phyloP scores from a whole-genome alignment of 495 filamentous ascomycete genomes.

The Xylaria intraflava region DNA sequence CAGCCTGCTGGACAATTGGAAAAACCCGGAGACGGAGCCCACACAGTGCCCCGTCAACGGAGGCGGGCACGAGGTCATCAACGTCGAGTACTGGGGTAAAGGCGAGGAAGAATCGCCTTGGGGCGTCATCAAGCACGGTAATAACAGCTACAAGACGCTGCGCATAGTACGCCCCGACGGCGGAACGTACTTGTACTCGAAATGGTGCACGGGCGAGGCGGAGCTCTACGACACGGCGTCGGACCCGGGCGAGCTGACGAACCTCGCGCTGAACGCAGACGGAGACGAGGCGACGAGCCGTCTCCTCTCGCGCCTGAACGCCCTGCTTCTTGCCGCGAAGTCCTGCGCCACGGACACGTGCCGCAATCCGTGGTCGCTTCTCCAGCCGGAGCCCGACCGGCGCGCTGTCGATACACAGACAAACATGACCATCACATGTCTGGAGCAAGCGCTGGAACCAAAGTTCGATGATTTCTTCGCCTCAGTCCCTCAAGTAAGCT shows the following conservation, averaged over 20 bases:
- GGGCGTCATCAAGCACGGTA: constrained; percentile 25
- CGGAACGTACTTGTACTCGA: constrained; percentile 41
- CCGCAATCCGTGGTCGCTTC: constrained; percentile 43
- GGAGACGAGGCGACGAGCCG: not conserved
- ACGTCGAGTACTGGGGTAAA: constrained; percentile 14
- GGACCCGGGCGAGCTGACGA: constrained; percentile 12
- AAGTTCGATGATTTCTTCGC: constrained; percentile 13
- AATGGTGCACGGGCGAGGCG: constrained; percentile 48
- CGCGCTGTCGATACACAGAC: constrained; percentile 4
- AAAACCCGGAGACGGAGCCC: not conserved
- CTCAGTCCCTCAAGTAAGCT: not conserved
- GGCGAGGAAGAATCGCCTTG: constrained; percentile 18
- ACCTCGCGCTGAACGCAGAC: constrained; percentile 6
- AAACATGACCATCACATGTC: constrained; percentile 6
- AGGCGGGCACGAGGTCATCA: constrained; percentile 9
- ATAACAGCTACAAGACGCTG: constrained; percentile 48
- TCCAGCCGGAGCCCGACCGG: constrained; percentile 29
- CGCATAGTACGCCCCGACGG: constrained; percentile 39
- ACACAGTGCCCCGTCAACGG: constrained; percentile 18
- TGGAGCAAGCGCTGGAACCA: constrained; percentile 9
- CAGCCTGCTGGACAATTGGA: constrained; percentile 13
- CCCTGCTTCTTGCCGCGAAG: constrained; percentile 46
- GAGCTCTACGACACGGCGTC: constrained; percentile 44
- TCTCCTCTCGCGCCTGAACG: constrained; percentile 40
- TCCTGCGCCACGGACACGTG: constrained; percentile 45